Conservation (phyloP, 306 rosid species). For the Carpinus viminea region DNA sequence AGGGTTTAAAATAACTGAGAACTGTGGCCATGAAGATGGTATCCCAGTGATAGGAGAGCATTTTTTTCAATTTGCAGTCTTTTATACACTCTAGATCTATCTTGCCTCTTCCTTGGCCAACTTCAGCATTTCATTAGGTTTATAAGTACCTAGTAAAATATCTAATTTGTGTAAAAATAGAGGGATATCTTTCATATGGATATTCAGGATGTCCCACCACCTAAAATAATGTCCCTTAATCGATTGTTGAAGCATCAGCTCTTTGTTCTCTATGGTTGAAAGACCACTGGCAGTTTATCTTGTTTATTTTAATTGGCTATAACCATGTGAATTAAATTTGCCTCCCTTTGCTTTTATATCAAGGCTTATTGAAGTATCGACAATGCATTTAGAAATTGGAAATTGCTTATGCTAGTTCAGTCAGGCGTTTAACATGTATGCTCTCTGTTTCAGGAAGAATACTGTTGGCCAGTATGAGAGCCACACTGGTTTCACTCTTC, state of each 20-base stretch:
- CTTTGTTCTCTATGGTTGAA: too few species aligned
- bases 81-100: too few species aligned
- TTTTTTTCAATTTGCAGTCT: too few species aligned
- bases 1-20: not conserved
- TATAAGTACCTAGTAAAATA: too few species aligned
- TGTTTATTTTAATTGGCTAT: conserved; percentile 1
- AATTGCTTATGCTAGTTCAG: not conserved
- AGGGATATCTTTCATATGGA: too few species aligned
- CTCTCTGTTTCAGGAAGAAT: conserved; percentile 63
- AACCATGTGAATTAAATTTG: not conserved
- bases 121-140: too few species aligned
- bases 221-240: too few species aligned
- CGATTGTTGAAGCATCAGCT: too few species aligned
- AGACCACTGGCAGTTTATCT: not conserved
- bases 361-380: not conserved
- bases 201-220: too few species aligned
- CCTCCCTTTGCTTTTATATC: not conserved
- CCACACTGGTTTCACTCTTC: conserved; percentile 86
- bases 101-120: too few species aligned
- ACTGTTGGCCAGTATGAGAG: conserved; percentile 97
- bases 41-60: not conserved
- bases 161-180: too few species aligned
- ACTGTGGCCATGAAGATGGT: not conserved
- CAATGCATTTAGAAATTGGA: not conserved
- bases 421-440: conserved; percentile 12